A percentile compares a stretch with the other conserved stretches of the same genome.
These are phyloP conservation scores for Fusarium xylarioides DNA, from an alignment of 2,329 filamentous ascomycete genomes.

Conservation along the genomic window DNA sequence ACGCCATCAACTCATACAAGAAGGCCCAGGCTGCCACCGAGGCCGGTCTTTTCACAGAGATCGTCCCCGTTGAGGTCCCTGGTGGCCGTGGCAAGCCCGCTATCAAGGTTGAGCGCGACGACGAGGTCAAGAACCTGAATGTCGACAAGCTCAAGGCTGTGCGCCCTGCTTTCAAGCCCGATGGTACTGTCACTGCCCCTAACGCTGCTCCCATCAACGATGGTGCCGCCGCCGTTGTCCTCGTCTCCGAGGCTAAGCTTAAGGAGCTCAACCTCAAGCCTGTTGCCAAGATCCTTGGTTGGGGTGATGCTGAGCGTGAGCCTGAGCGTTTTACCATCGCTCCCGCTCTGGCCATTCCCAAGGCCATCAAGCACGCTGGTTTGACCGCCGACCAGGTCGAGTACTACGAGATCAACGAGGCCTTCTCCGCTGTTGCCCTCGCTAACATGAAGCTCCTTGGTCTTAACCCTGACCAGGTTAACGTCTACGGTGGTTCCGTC, in stretches of 20 bases:
- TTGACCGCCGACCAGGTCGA: slow-evolving; percentile 81
- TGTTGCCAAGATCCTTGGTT: slow-evolving; percentile 95
- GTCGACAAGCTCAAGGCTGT: slow-evolving; percentile 84
- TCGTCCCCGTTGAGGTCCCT: slow-evolving; percentile 86
- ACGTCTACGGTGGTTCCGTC: slow-evolving; percentile 93
- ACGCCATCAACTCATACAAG: slow-evolving; percentile 94
- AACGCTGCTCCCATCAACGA: slow-evolving; percentile 98
- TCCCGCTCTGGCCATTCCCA: slow-evolving; percentile 92
- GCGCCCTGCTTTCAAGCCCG: slow-evolving; percentile 82
- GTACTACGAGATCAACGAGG: slow-evolving; percentile 99
- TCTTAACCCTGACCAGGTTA: slow-evolving; percentile 85
- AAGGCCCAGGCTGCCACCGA: slow-evolving; percentile 89
- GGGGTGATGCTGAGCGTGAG: slow-evolving; percentile 92
- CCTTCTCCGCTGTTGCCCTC: slow-evolving; percentile 94
- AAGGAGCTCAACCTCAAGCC: slow-evolving; percentile 92
- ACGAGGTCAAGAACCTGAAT: slow-evolving; percentile 96
- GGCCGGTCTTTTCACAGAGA: slow-evolving; percentile 86
- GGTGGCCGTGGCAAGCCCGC: slow-evolving; percentile 91
- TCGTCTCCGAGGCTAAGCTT: slow-evolving; percentile 93
- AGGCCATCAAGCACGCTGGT: slow-evolving; percentile 94
- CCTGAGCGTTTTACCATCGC: slow-evolving; percentile 97
- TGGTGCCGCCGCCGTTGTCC: slow-evolving; percentile 89
- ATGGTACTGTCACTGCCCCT: slow-evolving; percentile 92
- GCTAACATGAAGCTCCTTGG: slow-evolving; percentile 94
- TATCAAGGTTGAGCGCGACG: slow-evolving; percentile 82